Conservation (phyloP, 1,284 basidiomycete genomes). For the Moesziomyces sp. region DNA sequence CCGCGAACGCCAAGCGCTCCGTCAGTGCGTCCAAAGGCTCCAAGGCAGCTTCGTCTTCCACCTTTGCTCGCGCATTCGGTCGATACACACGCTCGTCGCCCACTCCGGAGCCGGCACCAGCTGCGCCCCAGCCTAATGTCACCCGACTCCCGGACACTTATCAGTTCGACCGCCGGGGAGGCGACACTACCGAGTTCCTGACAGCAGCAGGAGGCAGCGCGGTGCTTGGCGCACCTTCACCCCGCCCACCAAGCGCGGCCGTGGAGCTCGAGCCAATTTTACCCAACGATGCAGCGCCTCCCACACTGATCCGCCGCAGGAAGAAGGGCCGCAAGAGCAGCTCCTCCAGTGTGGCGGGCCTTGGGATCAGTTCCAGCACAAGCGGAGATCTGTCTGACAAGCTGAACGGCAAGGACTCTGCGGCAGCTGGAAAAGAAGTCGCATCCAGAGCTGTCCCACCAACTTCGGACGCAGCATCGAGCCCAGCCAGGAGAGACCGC, state of each 20-base stretch:
- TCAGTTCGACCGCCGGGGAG: constrained; percentile 33
- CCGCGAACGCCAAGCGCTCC: constrained; percentile 20
- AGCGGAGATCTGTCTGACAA: background rate
- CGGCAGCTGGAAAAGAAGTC: background rate
- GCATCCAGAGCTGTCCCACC: background rate
- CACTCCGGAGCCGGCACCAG: constrained; percentile 34
- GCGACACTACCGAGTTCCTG: constrained; percentile 15
- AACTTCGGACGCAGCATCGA: background rate
- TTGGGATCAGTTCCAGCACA: constrained; percentile 31
- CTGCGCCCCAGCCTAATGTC: constrained; percentile 68
- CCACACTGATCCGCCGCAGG: constrained; percentile 70
- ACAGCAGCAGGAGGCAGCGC: constrained; percentile 28
- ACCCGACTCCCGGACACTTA: constrained; percentile 60
- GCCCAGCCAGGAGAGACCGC: constrained; percentile 18
- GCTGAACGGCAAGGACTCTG: background rate
- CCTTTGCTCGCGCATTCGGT: constrained; percentile 52
- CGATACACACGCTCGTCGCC: constrained; percentile 58
- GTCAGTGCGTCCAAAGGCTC: constrained; percentile 25
- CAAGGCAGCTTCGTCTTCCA: constrained; percentile 41
- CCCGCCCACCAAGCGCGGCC: constrained; percentile 70
- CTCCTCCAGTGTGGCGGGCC: constrained; percentile 40
- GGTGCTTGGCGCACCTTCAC: constrained; percentile 56
- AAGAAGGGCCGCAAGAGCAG: constrained; percentile 31
- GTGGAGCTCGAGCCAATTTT: constrained; percentile 92
- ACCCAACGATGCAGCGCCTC: constrained; percentile 83